Evolutionary conservation across 1,139 yeast species (phyloP).

Genomic region (Tardiomyces digboiensis): DNA sequence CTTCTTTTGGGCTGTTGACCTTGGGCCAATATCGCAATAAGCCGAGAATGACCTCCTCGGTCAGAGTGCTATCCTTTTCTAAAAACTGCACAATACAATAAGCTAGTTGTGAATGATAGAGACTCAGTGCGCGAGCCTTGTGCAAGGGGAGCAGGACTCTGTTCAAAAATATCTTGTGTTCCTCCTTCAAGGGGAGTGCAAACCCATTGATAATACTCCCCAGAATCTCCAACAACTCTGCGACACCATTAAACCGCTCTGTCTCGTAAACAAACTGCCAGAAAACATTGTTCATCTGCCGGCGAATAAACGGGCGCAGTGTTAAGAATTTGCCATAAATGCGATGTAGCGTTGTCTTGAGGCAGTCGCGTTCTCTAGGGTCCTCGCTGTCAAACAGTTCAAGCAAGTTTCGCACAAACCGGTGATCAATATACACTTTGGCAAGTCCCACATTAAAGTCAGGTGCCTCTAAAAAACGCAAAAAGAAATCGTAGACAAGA

Average conservation of each 20-base stretch:
- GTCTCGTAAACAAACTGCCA: conserved; percentile 93
- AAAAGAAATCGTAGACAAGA: conserved; percentile 86
- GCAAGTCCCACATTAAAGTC: conserved; percentile 93
- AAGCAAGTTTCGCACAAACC: conserved; percentile 67
- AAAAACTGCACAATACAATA: conserved; percentile 95
- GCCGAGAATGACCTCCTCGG: conserved; percentile 95
- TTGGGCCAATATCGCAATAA: conserved; percentile 95
- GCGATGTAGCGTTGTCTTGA: conserved; percentile 90
- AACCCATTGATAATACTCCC: conserved; percentile 97
- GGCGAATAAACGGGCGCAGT: conserved; percentile 82
- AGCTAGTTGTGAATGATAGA: conserved; percentile 94
- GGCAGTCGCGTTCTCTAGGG: conserved; percentile 89
- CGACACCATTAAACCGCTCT: conserved; percentile 92
- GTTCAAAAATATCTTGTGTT: conserved; percentile 84
- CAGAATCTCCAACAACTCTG: conserved; percentile 86
- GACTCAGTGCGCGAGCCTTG: conserved; percentile 76
- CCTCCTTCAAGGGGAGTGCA: conserved; percentile 95
- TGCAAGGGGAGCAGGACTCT: conserved; percentile 91
- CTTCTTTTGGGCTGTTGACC: conserved; percentile 89
- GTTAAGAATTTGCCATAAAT: conserved; percentile 93
- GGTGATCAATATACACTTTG: conserved; percentile 88
- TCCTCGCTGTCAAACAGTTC: conserved; percentile 96
- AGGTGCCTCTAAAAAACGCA: conserved; percentile 88
- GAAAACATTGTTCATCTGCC: conserved; percentile 86
- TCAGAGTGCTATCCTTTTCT: conserved; percentile 84